Evolutionary conservation across 2,329 filamentous ascomycete genomes (phyloP).

Genomic region (Dothideomycetes sp.): DNA sequence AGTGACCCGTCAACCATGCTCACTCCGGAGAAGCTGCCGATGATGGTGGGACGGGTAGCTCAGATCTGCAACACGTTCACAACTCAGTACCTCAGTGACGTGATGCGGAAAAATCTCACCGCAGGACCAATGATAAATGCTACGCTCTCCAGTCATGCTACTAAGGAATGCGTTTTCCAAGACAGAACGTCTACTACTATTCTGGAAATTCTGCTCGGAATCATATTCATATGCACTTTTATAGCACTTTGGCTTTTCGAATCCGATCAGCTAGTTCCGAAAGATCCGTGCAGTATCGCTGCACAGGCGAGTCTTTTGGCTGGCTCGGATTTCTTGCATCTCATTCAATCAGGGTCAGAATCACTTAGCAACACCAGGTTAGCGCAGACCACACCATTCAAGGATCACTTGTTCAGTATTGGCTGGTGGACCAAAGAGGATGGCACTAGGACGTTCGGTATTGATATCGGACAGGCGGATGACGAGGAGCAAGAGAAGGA

Average conservation of each 20-base stretch:
- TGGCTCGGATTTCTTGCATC: background rate
- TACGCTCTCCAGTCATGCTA: too few relatives aligned
- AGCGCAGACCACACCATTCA: background rate
- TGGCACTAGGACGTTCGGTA: background rate
- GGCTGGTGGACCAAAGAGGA: background rate
- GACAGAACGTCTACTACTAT: background rate
- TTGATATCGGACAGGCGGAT: conserved; percentile 18
- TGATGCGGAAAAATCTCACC: background rate
- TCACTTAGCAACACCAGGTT: background rate
- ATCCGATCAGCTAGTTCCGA: background rate
- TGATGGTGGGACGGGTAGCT: background rate
- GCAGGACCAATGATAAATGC: background rate
- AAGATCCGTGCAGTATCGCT: background rate
- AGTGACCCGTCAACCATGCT: background rate
- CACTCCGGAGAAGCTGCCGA: background rate
- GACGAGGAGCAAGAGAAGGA: conserved; percentile 34
- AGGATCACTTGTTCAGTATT: background rate
- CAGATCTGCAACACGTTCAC: background rate
- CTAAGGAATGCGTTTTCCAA: background rate
- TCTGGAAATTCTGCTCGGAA: background rate
- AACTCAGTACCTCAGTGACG: background rate
- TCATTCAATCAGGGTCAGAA: background rate
- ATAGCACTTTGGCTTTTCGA: background rate
- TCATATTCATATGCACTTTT: background rate
- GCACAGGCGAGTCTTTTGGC: background rate